Base-by-base conservation (phyloP, 2,329 filamentous ascomycete genomes). In the Fusarium heterosporum region DNA sequence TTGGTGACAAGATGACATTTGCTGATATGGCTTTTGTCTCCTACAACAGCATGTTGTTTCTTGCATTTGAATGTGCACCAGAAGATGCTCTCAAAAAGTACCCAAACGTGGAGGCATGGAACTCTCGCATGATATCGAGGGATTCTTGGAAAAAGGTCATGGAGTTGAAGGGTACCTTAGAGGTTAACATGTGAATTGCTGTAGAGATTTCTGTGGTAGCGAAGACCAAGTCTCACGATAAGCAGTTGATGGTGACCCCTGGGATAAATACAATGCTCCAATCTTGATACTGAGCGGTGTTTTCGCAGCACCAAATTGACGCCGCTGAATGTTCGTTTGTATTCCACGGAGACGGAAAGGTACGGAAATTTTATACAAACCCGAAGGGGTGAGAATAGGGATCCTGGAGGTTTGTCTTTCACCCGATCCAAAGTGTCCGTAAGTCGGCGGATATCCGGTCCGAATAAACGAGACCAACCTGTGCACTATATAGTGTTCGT, bases 1-100 rank as follows among this genome's bases (percentile, higher is more conserved):
- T 42, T 11, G 48, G 48, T 11, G 38, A 51, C 26, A 51, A 42
- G 22, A 41, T 38, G 19, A 51, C 48, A n/a, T 41, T 41, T 32
- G 38, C 48, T 8, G 48, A 42, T 19, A 17, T 51, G 14, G 12
- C 48, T 4, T 51, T 51, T 8, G 36, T 51, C 14, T 28, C 38
- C 1, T 51, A 16, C n/a, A 51, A 40, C 17, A 34, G 32, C 14
- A 10, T 34, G 32, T 34, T 34, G 13, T 34, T 34, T 13, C 32
- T 34, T 34, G 9, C 12, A 10, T 34, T 34, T 13, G 32, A 38
- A 40, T 38, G 38, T 19, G 38, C 38, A 25, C 38, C 38, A 14
- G 38, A 14, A 22, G 38, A 40, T 40, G 19, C 19, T 17, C 25
- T 22, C 9, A 19, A 40, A 10, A 40, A 40, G 17, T 40, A 22